Conservation (phyloP, 768 basidiomycete genomes). For the Tulasnella sp. region DNA sequence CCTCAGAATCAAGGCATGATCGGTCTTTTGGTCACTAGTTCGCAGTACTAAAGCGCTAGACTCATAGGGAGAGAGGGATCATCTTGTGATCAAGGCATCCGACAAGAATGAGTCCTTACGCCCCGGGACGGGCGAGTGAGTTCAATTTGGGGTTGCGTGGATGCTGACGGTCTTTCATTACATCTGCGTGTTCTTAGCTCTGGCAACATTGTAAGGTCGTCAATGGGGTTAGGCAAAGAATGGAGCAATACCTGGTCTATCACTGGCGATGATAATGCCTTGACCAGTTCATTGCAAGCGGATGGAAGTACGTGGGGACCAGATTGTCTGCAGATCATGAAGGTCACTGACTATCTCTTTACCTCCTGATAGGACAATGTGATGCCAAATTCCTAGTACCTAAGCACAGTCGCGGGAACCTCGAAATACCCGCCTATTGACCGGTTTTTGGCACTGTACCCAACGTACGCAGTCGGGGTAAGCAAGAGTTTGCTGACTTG, state of each 20-base stretch:
- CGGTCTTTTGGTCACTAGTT: not conserved
- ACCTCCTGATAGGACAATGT: too few species aligned
- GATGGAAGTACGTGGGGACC: not conserved
- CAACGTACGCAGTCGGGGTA: not conserved
- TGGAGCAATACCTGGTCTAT: not conserved
- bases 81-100: not conserved
- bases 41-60: not conserved
- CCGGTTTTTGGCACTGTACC: not conserved
- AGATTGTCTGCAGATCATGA: not conserved
- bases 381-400: too few species aligned
- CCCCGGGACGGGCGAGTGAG: conserved; percentile 63
- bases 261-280: not conserved
- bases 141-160: not conserved
- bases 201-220: not conserved
- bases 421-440: not conserved
- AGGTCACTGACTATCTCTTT: not conserved
- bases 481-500: not conserved
- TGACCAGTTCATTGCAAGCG: not conserved
- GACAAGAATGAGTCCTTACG: conserved; percentile 43
- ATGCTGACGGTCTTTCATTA: not conserved
- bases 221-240: not conserved
- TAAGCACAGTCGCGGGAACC: too few species aligned
- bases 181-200: not conserved
- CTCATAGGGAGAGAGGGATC: not conserved
- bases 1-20: not conserved